Base-by-base conservation (phyloP, 352 stramenopile species). In the Phytophthora tentaculata region DNA sequence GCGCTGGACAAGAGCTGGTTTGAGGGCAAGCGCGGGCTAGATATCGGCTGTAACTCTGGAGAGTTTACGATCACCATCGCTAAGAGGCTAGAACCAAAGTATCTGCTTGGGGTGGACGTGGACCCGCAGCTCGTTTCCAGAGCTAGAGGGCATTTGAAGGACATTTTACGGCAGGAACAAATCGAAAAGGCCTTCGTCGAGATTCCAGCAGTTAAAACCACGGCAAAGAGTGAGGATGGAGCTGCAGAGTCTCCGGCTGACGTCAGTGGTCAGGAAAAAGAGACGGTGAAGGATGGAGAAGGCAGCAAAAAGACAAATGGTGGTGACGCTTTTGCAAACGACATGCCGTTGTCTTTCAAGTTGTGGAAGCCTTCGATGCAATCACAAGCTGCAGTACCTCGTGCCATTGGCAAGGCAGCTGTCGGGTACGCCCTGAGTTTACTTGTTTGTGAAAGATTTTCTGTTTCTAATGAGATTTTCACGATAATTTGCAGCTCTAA, bases 31-130 rank as follows among this genome's bases (percentile, higher is more conserved):
- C 86, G 83, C 17, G 84, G 77, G 0, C 71, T 94, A 12, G 88
- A 94, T 49, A 87, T 96, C 43, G 88, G 86, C 61, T 96, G 86
- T 74, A 96, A 96, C 68, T 88, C 84, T 3, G 88, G 88, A 13
- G 77, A 91, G n/a, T 62, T 96, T 19, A 94, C 88, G 0, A 84
- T 93, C 17, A 71, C 85, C 19, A 84, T 96, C 28, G 84, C 74
- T 22, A 87, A 85, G 50, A 56, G 56, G 14, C 77, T 91, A 61
- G 71, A 66, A 14, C 86, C 86, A 13, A 67, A 67, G 43, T 89
- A 83, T 58, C 49, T 96, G 28, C 62, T 95, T 17, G 88, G 86
- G 1, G 62, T 96, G 20, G 88, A 96, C 63, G 76, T 90, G 49
- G 88, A 96, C 63, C 70, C 81, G 5, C 68, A 88, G 57, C 64